Conservation (phyloP, 1,139 yeast species). For the Pneumocystis canis region DNA sequence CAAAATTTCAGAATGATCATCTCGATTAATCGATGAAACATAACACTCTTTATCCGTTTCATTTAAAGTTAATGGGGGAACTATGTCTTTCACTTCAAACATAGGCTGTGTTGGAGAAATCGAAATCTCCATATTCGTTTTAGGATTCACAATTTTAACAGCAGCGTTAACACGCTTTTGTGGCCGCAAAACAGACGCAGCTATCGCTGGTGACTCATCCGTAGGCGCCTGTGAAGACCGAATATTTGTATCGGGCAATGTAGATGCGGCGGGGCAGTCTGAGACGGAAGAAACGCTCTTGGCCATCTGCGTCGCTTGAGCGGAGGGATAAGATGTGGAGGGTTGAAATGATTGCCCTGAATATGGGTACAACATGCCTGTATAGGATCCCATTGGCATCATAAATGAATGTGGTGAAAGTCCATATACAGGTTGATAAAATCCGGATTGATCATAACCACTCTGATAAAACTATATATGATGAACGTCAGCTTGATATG, state of each 20-base stretch:
- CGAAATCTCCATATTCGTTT: conserved; percentile 18
- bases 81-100: conserved; percentile 8
- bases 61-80: conserved; percentile 5
- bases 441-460: not conserved
- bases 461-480: not conserved
- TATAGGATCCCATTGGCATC: not conserved
- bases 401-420: not conserved
- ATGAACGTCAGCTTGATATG: too few relatives aligned
- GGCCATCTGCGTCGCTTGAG: not conserved
- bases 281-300: not conserved
- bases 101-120: conserved; percentile 11
- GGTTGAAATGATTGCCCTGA: not conserved
- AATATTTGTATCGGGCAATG: not conserved
- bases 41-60: conserved; percentile 8
- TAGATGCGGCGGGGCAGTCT: not conserved
- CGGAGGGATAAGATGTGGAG: not conserved
- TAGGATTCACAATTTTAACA: conserved; percentile 17
- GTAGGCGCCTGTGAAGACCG: not conserved
- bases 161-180: conserved; percentile 15
- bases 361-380: not conserved
- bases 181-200: conserved; percentile 8
- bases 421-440: not conserved
- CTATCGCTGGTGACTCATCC: conserved; percentile 3
- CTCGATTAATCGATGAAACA: conserved; percentile 11
- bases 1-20: conserved; percentile 4